Base-by-base conservation (phyloP, 257 asterid genomes). In the Scutellaria baicalensis region DNA sequence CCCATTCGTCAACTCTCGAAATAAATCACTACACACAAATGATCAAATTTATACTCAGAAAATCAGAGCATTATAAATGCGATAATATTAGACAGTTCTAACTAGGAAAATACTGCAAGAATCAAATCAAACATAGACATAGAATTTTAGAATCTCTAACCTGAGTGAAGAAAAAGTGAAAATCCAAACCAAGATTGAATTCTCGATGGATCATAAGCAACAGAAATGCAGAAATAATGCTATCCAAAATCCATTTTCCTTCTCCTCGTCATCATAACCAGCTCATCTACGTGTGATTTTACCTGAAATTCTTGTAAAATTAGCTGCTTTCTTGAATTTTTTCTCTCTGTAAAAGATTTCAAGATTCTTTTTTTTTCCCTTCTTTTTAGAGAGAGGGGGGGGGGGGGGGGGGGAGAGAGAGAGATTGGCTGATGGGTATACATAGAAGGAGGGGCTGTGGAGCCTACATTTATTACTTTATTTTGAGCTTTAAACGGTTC, bases 171-270 rank as follows among this genome's bases (percentile, higher is more conserved):
- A 55, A 67, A 60, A 59, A 31, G 21, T 39, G 58, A 57, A 55
- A 69, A 71, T 57, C 75, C 60, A 35, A 66, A 14, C 59, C 52
- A 36, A 73, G 47, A 57, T 48, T n/a, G 71, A 59, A 55, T 64
- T 55, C 18, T 60, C 58, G 40, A 45, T 12, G 43, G 64, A 74
- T 59, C 71, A 73, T 50, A 76, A 57, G 76, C 71, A 38, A 49
- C 40, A 59, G 45, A 58, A 58, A 55, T 33, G 77, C 78, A 17
- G 70, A 47, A 65, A 54, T 8, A 50, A 42, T 47, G 77, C 74
- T 76, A 66, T 52, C 77, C 72, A 62, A 66, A 62, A 49, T 70
- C 80, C 77, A 62, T 49, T 55, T n/a, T 51, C 38, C 39, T 1
- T 51, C 10, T 36, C 17, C 3, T 39, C 23, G 27, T 56, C 23